Percentiles rank a stretch among this genome's conserved stretches.
Evolutionary conservation across 306 rosid genomes (phyloP).

Genomic region (Dryas alaskensis): DNA sequence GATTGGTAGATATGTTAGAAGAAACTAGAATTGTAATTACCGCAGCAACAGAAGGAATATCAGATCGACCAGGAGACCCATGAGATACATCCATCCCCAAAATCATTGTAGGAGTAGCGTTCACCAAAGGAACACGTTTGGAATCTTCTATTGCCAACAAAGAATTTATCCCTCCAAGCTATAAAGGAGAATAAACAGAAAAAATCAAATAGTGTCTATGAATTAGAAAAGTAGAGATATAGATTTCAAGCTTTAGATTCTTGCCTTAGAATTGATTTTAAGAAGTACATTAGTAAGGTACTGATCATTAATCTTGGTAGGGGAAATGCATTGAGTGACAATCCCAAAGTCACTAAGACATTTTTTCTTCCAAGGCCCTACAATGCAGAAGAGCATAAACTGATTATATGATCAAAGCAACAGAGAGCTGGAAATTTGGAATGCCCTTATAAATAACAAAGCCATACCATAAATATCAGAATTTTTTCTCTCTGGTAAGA

Average conservation of each 20-base stretch:
- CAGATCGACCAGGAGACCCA: constrained; percentile 64
- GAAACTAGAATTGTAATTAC: constrained; percentile 36
- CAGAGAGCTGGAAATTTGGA: constrained; percentile 18
- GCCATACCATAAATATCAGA: constrained; percentile 72
- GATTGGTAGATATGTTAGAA: constrained; percentile 10
- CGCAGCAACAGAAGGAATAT: constrained; percentile 82
- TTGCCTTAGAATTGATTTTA: constrained; percentile 91
- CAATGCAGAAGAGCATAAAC: constrained; percentile 22
- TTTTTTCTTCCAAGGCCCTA: constrained; percentile 93
- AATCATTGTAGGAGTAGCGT: constrained; percentile 81
- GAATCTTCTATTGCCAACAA: constrained; percentile 76
- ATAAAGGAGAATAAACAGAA: constrained; percentile 13
- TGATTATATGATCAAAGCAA: constrained; percentile 14
- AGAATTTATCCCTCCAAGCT: constrained; percentile 95
- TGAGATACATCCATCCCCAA: constrained; percentile 97
- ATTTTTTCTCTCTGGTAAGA: constrained; percentile 77
- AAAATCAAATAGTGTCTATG: constrained; percentile 16
- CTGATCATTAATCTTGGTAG: constrained; percentile 73
- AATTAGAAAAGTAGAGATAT: constrained; percentile 1
- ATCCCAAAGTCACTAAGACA: constrained; percentile 76
- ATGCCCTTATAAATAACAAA: not conserved
- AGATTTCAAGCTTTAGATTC: constrained; percentile 15
- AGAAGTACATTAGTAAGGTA: constrained; percentile 83
- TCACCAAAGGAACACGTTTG: constrained; percentile 60
- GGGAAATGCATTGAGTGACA: constrained; percentile 79